Percentiles rank a stretch among this genome's conserved stretches.
phyloP scores from a whole-genome alignment of 179 eudicot genomes.

The Beta macrorhiza region DNA sequence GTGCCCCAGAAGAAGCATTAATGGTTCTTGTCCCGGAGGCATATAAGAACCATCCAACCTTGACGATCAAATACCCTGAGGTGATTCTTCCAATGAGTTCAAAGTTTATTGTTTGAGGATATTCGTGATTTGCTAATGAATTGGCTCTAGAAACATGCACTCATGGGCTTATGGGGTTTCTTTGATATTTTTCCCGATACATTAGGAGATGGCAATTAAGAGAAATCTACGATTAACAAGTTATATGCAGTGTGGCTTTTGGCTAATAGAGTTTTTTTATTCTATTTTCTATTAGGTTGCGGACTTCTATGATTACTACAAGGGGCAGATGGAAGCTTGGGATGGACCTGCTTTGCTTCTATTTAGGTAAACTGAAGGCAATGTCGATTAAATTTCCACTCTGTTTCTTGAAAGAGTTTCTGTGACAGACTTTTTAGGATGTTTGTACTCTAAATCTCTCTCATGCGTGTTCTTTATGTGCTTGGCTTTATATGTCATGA shows the following conservation, averaged over 20 bases:
- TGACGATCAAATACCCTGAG: constrained; percentile 91
- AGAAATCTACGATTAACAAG: not conserved
- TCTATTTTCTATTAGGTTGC: constrained; percentile 47
- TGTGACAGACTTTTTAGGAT: constrained; percentile 1
- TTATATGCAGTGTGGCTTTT: constrained; percentile 1
- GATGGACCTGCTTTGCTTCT: constrained; percentile 98
- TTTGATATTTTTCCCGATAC: not conserved
- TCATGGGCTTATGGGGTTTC: not conserved
- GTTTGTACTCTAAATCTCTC: not conserved
- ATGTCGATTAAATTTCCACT: not conserved
- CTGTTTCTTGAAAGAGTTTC: not conserved
- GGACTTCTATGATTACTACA: constrained; percentile 95
- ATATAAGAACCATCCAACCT: constrained; percentile 96
- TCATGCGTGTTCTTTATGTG: not conserved
- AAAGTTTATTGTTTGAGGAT: constrained; percentile 13
- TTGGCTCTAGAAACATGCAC: not conserved
- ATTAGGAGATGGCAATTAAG: not conserved
- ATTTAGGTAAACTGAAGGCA: constrained; percentile 61
- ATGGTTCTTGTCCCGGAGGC: constrained; percentile 99
- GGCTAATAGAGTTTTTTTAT: constrained; percentile 9
- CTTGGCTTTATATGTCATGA: not conserved
- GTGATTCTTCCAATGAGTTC: constrained; percentile 31
- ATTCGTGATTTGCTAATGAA: not conserved
- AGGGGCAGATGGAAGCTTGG: constrained; percentile 99
- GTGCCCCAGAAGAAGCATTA: constrained; percentile 84